Conservation (phyloP, 371 early-diverging fungal species). For the Mucor mucedo region DNA sequence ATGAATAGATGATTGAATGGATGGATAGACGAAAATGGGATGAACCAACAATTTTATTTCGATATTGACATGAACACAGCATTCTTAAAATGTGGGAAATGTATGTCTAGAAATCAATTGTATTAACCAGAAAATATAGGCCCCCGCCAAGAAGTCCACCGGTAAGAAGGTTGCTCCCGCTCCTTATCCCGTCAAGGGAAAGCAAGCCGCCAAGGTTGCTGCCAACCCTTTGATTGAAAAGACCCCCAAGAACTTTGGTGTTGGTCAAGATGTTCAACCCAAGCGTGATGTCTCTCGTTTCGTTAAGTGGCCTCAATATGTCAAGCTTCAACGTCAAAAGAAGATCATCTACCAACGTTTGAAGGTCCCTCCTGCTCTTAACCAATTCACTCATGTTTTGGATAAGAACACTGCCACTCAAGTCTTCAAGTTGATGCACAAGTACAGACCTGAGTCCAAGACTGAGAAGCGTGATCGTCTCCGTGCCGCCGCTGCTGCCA, state of each 20-base stretch:
- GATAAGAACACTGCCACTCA: conserved; percentile 98
- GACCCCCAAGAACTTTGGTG: conserved; percentile 89
- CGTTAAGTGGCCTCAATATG: conserved; percentile 98
- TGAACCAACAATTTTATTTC: background rate
- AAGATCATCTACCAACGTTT: conserved; percentile 96
- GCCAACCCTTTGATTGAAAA: conserved; percentile 93
- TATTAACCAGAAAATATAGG: conserved; percentile 1
- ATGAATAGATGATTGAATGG: conserved; percentile 14
- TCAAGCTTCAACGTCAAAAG: conserved; percentile 97
- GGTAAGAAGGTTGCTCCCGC: conserved; percentile 94
- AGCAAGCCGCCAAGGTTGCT: conserved; percentile 67
- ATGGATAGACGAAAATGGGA: background rate
- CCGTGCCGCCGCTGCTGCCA: conserved; percentile 77
- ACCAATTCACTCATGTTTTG: conserved; percentile 98
- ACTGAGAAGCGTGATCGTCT: conserved; percentile 96
- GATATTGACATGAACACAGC: background rate
- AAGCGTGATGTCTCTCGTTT: conserved; percentile 95
- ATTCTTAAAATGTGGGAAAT: background rate
- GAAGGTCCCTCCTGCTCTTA: conserved; percentile 99
- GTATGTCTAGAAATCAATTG: background rate
- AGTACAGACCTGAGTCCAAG: conserved; percentile 99
- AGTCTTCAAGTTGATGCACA: conserved; percentile 95
- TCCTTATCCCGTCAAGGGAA: conserved; percentile 78
- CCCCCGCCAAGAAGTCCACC: conserved; percentile 55
- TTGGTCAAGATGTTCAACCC: conserved; percentile 95